Conservation (phyloP, 495 filamentous ascomycete species). For the Schizothecium vesticola region DNA sequence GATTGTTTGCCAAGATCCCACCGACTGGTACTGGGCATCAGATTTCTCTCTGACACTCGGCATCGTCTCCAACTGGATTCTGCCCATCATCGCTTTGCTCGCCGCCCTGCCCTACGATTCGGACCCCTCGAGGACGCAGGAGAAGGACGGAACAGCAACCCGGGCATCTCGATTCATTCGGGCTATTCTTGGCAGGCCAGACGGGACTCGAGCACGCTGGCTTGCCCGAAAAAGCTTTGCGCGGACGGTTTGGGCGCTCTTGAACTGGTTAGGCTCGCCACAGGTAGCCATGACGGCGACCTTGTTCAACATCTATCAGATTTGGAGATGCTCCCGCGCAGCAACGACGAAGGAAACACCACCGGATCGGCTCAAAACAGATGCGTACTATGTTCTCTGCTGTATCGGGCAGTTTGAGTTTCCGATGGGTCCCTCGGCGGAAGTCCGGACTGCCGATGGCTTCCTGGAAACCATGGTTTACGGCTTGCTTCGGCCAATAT, state of each 20-base stretch:
- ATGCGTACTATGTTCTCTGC: conserved; percentile 9
- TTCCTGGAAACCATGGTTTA: conserved; percentile 2
- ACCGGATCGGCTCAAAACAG: background rate
- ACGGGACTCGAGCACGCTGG: no score
- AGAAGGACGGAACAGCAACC: no score
- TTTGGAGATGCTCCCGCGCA: background rate
- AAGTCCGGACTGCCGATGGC: no score
- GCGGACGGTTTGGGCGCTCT: background rate
- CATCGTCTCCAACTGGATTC: background rate
- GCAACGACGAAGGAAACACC: background rate
- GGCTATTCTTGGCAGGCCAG: no score
- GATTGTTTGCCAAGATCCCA: background rate
- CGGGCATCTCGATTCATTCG: no score
- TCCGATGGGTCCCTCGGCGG: background rate
- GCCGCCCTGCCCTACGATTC: background rate
- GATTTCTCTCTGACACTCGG: background rate
- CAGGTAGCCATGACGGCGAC: conserved; percentile 12
- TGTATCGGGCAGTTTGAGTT: conserved; percentile 12
- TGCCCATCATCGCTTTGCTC: background rate
- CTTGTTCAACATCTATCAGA: conserved; percentile 11
- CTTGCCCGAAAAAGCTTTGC: background rate
- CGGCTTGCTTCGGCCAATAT: conserved; percentile 11
- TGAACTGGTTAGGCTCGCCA: conserved; percentile 15
- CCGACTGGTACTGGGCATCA: background rate
- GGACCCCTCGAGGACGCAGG: background rate